Conservation (phyloP, 257 asterid species). For the Catharanthus roseus region DNA sequence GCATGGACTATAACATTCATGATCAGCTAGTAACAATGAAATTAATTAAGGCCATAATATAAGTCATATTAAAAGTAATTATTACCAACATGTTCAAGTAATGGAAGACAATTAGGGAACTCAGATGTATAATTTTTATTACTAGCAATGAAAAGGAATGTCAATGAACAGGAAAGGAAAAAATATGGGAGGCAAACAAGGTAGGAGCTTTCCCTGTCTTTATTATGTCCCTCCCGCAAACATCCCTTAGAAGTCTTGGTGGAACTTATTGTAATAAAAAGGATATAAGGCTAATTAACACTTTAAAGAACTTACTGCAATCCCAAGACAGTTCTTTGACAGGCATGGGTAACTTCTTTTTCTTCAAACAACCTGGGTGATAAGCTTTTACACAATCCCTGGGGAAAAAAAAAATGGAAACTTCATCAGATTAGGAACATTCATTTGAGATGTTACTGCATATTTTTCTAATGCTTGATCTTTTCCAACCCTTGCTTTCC, state of each 20-base stretch:
- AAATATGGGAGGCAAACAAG: neutral
- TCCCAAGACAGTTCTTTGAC: neutral
- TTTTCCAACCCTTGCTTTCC: neutral
- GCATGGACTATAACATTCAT: too few species aligned
- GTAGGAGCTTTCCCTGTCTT: neutral
- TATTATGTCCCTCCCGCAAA: neutral
- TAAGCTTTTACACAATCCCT: conserved; percentile 3
- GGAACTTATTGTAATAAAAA: neutral
- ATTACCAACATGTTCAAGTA: neutral
- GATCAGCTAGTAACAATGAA: too few species aligned
- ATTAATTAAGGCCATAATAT: neutral
- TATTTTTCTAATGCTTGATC: too few species aligned
- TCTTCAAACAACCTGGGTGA: neutral
- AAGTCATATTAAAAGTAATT: neutral
- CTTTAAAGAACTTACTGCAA: conserved; percentile 5
- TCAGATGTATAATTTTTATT: neutral
- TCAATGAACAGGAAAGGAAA: neutral
- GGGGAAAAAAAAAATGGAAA: neutral
- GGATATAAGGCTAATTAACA: neutral
- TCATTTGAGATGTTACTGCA: too few species aligned
- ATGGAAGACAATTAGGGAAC: neutral
- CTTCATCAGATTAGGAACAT: neutral
- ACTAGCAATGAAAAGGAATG: neutral
- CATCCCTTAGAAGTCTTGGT: neutral
- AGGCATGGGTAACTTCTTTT: neutral